Conservation (phyloP, 371 early-diverging fungal genomes). For the Apophysomyces trapeziformis region DNA sequence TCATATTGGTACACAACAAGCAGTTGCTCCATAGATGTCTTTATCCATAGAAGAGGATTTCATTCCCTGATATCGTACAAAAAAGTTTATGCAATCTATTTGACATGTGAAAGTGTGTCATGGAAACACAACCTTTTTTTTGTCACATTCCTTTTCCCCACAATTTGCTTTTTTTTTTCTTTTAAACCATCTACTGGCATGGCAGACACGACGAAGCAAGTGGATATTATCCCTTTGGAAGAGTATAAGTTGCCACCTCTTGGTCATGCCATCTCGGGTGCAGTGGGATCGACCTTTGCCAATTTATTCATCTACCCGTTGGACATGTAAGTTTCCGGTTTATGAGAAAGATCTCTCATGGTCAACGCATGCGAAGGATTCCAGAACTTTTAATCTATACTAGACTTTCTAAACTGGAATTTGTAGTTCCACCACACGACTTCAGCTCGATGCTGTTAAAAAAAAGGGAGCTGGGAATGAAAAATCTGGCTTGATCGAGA, state of each 20-base stretch:
- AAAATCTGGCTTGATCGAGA: conserved; percentile 35
- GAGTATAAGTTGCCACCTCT: conserved; percentile 62
- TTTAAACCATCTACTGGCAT: neutral
- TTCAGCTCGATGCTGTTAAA: conserved; percentile 35
- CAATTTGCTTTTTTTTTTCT: conserved; percentile 7
- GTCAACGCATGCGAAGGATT: neutral
- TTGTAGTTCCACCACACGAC: conserved; percentile 44
- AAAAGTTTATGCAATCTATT: neutral
- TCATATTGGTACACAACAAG: no score
- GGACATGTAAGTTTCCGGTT: conserved; percentile 47
- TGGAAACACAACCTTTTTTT: neutral
- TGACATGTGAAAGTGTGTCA: conserved; percentile 10
- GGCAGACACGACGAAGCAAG: conserved; percentile 4
- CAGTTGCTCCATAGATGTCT: no score
- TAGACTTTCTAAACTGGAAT: neutral
- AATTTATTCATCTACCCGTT: conserved; percentile 66
- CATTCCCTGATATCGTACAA: no score
- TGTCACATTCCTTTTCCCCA: conserved; percentile 5
- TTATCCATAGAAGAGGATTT: no score
- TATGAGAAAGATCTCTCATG: neutral
- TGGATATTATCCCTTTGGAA: conserved; percentile 44
- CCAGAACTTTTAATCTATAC: neutral
- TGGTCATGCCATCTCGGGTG: conserved; percentile 66
- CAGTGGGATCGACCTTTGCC: conserved; percentile 60
- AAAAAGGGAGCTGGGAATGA: conserved; percentile 19